Percentiles rank a stretch among this genome's conserved stretches.
Conservation (phyloP, 306 rosid species). For the Cucumis hystrix region DNA sequence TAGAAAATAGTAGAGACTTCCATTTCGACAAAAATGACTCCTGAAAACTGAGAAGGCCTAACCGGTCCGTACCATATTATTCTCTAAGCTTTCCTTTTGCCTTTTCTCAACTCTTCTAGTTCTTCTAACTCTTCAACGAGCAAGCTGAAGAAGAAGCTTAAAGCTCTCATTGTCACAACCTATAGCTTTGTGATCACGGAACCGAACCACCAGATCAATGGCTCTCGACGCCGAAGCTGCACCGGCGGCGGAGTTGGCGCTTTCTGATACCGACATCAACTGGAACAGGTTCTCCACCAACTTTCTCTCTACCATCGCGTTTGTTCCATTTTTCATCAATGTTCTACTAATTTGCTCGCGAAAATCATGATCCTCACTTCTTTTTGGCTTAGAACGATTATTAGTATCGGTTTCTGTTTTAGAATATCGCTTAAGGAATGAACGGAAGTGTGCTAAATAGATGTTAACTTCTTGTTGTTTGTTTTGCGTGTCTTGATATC, state of each 20-base stretch:
- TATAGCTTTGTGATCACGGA: background rate
- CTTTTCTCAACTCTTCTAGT: background rate
- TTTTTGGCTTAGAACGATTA: background rate
- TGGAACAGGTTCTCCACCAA: slow-evolving; percentile 49
- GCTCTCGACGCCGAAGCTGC: slow-evolving; percentile 39
- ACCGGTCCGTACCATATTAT: background rate
- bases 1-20: background rate
- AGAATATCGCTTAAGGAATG: background rate
- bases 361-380: background rate
- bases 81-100: background rate
- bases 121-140: background rate
- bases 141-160: background rate
- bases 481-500: background rate
- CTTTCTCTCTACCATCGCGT: background rate
- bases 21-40: background rate
- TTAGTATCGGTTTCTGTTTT: background rate
- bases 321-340: background rate
- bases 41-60: background rate
- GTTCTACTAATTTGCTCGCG: background rate
- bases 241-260: slow-evolving; percentile 35
- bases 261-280: slow-evolving; percentile 61
- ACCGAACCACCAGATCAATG: background rate
- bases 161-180: background rate
- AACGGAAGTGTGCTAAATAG: background rate
- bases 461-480: background rate